These are phyloP conservation scores for Primulina huaijiensis DNA, from an alignment of 257 asterid genomes.

Conservation along the genomic window DNA sequence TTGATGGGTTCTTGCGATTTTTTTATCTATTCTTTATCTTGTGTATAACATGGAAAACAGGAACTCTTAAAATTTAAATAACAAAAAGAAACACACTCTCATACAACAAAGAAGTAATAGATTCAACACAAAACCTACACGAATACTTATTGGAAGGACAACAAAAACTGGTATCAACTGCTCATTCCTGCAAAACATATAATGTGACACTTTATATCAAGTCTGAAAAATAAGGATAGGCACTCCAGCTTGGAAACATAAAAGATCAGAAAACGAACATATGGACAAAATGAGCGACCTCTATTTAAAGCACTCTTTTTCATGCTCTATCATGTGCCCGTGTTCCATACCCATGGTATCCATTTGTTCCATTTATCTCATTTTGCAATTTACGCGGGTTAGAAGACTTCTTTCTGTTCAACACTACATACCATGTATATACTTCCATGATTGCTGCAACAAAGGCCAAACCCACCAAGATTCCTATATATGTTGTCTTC, in stretches of 20 bases:
- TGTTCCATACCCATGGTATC: constrained; percentile 28
- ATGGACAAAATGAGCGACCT: constrained; percentile 18
- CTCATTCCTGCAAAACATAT: not conserved
- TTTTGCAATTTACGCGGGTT: constrained; percentile 29
- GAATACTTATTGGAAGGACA: constrained; percentile 3
- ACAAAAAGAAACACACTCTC: not conserved
- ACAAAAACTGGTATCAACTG: not conserved
- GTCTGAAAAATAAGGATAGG: not conserved
- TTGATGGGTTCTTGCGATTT: not conserved
- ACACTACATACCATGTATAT: constrained; percentile 59
- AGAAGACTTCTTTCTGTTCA: constrained; percentile 57
- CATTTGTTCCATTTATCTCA: constrained; percentile 25
- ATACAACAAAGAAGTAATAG: not conserved
- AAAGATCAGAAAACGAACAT: constrained; percentile 10
- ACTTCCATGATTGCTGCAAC: constrained; percentile 59
- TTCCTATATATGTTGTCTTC: constrained; percentile 61
- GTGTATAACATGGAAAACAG: not conserved
- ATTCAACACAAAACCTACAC: constrained; percentile 28
- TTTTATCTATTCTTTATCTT: not conserved
- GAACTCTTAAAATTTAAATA: not conserved
- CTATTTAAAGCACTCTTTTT: constrained; percentile 16
- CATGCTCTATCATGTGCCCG: constrained; percentile 22
- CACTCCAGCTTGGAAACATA: constrained; percentile 18
- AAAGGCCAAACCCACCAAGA: constrained; percentile 52
- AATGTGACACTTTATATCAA: not conserved